A percentile compares a stretch with the other conserved stretches of the same genome.
These are phyloP conservation scores for Gaeumannomyces sp. DNA, from an alignment of 2,329 filamentous ascomycete species.

Conservation along the genomic window DNA sequence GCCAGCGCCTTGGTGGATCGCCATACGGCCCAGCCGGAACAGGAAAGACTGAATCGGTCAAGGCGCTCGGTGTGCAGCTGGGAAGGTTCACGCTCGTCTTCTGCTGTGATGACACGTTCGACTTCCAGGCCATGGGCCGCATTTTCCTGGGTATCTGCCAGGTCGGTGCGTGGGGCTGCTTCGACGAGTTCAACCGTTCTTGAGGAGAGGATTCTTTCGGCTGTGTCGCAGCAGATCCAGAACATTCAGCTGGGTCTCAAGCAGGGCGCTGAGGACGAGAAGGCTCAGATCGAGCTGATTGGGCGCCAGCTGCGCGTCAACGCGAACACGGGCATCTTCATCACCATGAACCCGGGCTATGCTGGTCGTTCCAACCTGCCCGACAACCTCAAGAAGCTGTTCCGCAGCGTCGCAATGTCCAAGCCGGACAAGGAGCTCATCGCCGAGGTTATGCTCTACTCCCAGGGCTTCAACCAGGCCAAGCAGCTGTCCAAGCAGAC, in stretches of 20 bases:
- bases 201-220: conserved; percentile 94
- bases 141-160: conserved; percentile 99
- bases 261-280: conserved; percentile 73
- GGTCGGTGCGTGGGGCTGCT: conserved; percentile 98
- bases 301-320: conserved; percentile 88
- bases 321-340: conserved; percentile 94
- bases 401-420: conserved; percentile 98
- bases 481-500: conserved; percentile 92
- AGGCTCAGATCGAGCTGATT: conserved; percentile 87
- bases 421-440: conserved; percentile 99
- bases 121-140: conserved; percentile 98
- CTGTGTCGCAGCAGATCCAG: conserved; percentile 97
- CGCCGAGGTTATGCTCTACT: conserved; percentile 99
- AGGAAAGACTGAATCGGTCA: conserved; percentile 98
- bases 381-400: conserved; percentile 98
- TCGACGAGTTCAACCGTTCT: conserved; percentile 99
- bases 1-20: conserved; percentile 90
- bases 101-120: conserved; percentile 98
- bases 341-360: conserved; percentile 99
- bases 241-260: conserved; percentile 97
- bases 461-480: conserved; percentile 95
- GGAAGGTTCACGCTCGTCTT: conserved; percentile 98
- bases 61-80: conserved; percentile 91
- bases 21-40: conserved; percentile 97
- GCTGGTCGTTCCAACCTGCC: conserved; percentile 95